Conservation (phyloP, 257 asterid species). For the Fraxinus quadrangulata region DNA sequence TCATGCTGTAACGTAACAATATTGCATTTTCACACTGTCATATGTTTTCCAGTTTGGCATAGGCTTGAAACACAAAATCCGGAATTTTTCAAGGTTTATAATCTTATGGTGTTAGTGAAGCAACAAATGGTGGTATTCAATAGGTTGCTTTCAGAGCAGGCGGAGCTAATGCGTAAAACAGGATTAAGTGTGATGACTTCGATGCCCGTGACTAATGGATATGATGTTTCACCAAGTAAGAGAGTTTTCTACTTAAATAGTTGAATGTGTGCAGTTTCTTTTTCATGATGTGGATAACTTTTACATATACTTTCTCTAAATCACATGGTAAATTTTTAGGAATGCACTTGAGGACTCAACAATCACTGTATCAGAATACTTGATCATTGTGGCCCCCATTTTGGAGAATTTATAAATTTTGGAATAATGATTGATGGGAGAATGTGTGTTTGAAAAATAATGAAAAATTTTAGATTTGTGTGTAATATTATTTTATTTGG, state of each 20-base stretch:
- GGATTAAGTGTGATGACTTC: constrained; percentile 55
- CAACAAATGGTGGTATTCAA: constrained; percentile 83
- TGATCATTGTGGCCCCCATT: too few relatives aligned
- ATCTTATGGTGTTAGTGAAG: constrained; percentile 64
- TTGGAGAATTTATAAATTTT: too few relatives aligned
- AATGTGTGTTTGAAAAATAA: too few relatives aligned
- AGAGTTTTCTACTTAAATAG: constrained; percentile 16
- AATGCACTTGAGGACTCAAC: not conserved
- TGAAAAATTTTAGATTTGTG: too few relatives aligned
- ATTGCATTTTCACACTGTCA: not conserved
- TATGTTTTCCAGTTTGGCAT: constrained; percentile 77
- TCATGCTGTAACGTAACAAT: not conserved
- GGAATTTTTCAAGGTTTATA: constrained; percentile 79
- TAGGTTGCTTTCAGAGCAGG: constrained; percentile 68
- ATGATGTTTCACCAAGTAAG: constrained; percentile 68
- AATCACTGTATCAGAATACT: not conserved
- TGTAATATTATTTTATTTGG: too few relatives aligned
- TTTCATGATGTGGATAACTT: not conserved
- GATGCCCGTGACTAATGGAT: constrained; percentile 59
- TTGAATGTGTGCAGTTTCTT: constrained; percentile 5
- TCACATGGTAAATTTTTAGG: not conserved
- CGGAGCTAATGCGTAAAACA: constrained; percentile 53
- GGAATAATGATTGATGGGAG: too few relatives aligned
- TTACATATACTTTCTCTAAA: not conserved
- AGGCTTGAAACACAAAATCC: constrained; percentile 80